These are phyloP conservation scores for Heliocybe sulcata DNA, from an alignment of 1,284 basidiomycete genomes.

Conservation along the genomic window DNA sequence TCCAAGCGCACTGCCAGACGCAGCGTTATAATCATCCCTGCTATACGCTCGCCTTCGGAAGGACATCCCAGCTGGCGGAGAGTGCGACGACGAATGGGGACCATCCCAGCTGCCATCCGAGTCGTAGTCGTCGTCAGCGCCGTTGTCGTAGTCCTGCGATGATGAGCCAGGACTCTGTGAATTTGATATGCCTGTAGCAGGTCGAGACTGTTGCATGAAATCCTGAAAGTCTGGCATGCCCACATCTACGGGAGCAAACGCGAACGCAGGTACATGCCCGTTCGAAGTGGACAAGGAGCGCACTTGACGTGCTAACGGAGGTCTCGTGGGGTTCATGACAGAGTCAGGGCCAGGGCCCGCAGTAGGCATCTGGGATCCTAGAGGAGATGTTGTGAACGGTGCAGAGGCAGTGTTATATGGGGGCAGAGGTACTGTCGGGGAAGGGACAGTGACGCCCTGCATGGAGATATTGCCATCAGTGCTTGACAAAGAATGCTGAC, in stretches of 20 bases:
- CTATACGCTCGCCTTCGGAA: constrained; percentile 8
- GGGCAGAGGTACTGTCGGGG: not conserved
- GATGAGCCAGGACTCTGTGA: constrained; percentile 19
- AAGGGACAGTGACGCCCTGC: not conserved
- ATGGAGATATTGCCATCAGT: constrained; percentile 7
- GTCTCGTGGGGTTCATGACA: not conserved
- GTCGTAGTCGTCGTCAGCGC: constrained; percentile 30
- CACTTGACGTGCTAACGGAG: not conserved
- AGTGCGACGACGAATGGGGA: constrained; percentile 9
- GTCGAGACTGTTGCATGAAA: constrained; percentile 17
- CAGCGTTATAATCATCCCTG: constrained; percentile 5
- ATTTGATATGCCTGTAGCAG: constrained; percentile 20
- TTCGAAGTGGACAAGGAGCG: constrained; percentile 55
- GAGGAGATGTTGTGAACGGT: constrained; percentile 10
- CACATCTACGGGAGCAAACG: constrained; percentile 29
- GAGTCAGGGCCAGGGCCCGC: not conserved
- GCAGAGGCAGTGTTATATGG: constrained; percentile 9
- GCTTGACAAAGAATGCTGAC: constrained; percentile 21
- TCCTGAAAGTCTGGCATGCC: constrained; percentile 11
- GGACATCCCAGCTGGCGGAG: constrained; percentile 14
- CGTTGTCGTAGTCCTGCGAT: constrained; percentile 30
- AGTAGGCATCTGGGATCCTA: not conserved
- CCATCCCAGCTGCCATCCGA: constrained; percentile 26
- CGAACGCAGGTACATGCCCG: constrained; percentile 35
- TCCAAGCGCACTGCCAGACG: not conserved